Evolutionary conservation across 495 filamentous ascomycete genomes (phyloP).

Genomic region (Podospora comata): DNA sequence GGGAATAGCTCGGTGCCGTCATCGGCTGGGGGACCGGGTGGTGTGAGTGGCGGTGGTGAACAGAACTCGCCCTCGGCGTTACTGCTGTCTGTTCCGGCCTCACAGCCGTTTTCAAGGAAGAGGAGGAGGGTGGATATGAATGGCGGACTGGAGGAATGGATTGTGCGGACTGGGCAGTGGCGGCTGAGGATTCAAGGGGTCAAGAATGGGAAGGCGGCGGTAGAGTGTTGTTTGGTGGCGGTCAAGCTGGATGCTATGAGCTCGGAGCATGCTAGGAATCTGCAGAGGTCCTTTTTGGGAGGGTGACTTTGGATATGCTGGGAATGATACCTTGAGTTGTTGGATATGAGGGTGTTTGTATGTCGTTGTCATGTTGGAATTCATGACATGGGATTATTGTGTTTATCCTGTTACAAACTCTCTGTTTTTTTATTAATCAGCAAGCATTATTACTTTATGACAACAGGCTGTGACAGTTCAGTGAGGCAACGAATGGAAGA

Average conservation of each 20-base stretch:
- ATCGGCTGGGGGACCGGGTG: slow-evolving; percentile 12
- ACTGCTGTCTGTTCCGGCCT: background rate
- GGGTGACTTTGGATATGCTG: background rate
- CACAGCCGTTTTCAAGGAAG: slow-evolving; percentile 41
- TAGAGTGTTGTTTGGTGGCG: slow-evolving; percentile 66
- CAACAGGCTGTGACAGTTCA: background rate
- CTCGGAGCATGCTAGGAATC: slow-evolving; percentile 66
- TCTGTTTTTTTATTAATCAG: background rate
- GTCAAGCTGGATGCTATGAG: slow-evolving; percentile 79
- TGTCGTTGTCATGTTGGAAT: background rate
- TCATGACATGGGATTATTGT: background rate
- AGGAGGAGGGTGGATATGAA: slow-evolving; percentile 45
- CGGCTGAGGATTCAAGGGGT: slow-evolving; percentile 62
- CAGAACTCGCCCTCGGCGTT: slow-evolving; percentile 35
- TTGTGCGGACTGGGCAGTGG: slow-evolving; percentile 79
- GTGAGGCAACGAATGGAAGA: background rate
- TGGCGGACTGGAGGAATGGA: slow-evolving; percentile 52
- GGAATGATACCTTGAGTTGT: background rate
- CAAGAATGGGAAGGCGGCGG: slow-evolving; percentile 51
- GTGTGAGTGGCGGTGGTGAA: slow-evolving; percentile 27
- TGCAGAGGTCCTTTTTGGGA: slow-evolving; percentile 61
- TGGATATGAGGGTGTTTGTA: background rate
- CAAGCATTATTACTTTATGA: background rate
- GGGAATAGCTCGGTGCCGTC: slow-evolving; percentile 12
- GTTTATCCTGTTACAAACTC: background rate